Conservation (phyloP, 768 basidiomycete species). For the Albatrellus ellisii region DNA sequence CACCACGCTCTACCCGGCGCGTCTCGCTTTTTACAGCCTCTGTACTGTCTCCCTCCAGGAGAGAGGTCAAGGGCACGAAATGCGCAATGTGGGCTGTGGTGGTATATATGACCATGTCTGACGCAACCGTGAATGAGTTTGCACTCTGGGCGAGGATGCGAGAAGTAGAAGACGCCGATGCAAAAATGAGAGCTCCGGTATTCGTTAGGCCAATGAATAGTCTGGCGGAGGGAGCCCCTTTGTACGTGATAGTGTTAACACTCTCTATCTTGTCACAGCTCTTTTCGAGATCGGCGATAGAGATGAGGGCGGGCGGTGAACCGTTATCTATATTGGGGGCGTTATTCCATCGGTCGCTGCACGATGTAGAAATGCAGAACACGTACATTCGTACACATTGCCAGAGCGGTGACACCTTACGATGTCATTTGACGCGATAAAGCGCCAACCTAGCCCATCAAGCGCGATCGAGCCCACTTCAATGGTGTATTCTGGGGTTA, state of each 20-base stretch:
- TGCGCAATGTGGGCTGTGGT: slow-evolving; percentile 70
- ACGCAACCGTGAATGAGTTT: slow-evolving; percentile 63
- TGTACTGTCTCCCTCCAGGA: slow-evolving; percentile 17
- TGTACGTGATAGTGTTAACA: background rate
- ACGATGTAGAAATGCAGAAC: background rate
- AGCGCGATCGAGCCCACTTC: background rate
- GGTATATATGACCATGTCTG: slow-evolving; percentile 75
- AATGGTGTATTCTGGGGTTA: background rate
- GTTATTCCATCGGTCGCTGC: background rate
- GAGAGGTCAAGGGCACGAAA: slow-evolving; percentile 44
- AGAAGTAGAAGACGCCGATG: slow-evolving; percentile 7
- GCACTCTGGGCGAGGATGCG: slow-evolving; percentile 34
- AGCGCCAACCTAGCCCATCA: slow-evolving; percentile 19
- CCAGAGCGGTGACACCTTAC: slow-evolving; percentile 6
- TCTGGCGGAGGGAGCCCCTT: background rate
- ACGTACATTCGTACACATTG: slow-evolving; percentile 9
- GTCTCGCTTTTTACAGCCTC: slow-evolving; percentile 36
- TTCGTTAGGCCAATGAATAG: slow-evolving; percentile 9
- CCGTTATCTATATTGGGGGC: slow-evolving; percentile 1
- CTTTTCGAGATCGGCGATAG: slow-evolving; percentile 5
- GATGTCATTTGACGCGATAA: slow-evolving; percentile 11
- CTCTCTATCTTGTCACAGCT: slow-evolving; percentile 4
- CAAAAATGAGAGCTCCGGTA: slow-evolving; percentile 4
- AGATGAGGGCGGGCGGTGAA: slow-evolving; percentile 3
- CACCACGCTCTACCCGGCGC: slow-evolving; percentile 81